These are phyloP conservation scores for Ogataea corticis DNA, from an alignment of 805 yeast species.

Conservation along the genomic window DNA sequence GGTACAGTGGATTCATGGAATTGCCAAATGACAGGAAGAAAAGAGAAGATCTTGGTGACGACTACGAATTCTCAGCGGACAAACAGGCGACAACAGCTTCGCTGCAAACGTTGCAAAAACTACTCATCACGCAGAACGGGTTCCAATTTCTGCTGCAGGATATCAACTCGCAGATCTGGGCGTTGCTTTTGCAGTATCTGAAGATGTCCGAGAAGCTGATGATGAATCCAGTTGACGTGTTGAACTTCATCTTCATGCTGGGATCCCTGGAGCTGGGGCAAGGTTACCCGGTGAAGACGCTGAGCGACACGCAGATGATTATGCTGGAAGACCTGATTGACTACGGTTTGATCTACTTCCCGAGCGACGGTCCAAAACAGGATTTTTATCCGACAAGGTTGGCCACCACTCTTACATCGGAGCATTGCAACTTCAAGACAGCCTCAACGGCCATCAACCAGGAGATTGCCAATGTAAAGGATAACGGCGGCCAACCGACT, in stretches of 20 bases:
- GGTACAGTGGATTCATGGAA: conserved; percentile 87
- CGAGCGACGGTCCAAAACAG: conserved; percentile 14
- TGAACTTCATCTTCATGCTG: conserved; percentile 88
- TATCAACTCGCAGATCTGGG: conserved; percentile 93
- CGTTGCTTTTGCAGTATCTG: conserved; percentile 80
- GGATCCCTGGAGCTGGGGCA: conserved; percentile 92
- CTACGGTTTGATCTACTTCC: conserved; percentile 78
- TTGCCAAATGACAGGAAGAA: conserved; percentile 40
- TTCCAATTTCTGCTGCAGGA: conserved; percentile 94
- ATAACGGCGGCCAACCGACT: conserved; percentile 17
- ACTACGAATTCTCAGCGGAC: conserved; percentile 23
- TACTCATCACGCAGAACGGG: conserved; percentile 85
- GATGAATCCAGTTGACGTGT: conserved; percentile 95
- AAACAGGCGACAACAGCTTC: conserved; percentile 19
- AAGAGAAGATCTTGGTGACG: conserved; percentile 28
- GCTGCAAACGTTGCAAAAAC: conserved; percentile 29
- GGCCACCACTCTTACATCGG: conserved; percentile 88
- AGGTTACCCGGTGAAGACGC: conserved; percentile 69
- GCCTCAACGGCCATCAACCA: conserved; percentile 78
- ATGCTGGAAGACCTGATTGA: conserved; percentile 90
- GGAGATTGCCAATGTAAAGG: conserved; percentile 44
- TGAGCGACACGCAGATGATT: conserved; percentile 77
- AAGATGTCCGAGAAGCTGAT: conserved; percentile 79
- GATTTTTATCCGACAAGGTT: conserved; percentile 84
- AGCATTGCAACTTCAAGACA: conserved; percentile 65